Evolutionary conservation across 768 basidiomycete genomes (phyloP), one percentile per base, ranked within the genome.

Genomic region (Leccinum imitatum): DNA sequence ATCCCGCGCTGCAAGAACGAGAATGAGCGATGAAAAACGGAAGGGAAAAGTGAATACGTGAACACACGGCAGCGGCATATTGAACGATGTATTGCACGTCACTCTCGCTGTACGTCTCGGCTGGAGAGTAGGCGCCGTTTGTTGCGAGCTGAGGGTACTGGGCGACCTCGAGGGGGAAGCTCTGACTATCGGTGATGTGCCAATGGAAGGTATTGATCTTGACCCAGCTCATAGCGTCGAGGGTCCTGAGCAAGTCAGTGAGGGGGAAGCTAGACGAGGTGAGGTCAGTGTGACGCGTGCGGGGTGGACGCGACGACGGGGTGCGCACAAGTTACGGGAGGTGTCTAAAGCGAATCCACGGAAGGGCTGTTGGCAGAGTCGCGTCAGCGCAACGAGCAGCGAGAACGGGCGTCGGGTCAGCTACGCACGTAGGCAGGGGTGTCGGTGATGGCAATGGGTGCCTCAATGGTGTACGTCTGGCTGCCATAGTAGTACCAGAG

Each of bases 121-220:
- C 58, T 0, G 80, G 11, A 3, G 84, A 84, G 73, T 95, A 95
- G 11, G 92, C 89, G 2, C 89, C 92, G 2, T 82, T 78, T 17
- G 63, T 60, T 10, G 88, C 78, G 1, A 94, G 76, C 57, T 84
- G 82, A 0, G 86, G 80, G 68, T 82, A 87, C 10, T 79, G 80
- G 3, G 83, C 76, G 19, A 93, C 75, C 41, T 81, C 77, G 15
- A 94, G 78, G 2, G 93, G 91, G 77, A 90, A 95, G 37, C 84
- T 86, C 66, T 94, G 90, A 56, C 86, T 84, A 73, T 95, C 93
- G 37, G 85, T 85, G 58, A 91, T 78, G 67, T 94, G 93, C 92
- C 91, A 94, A 63, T 94, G 90, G 65, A 94, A 82, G 2, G 83
- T 84, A 71, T 87, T 92, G 56, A 75, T 76, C 77, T 86, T 86